Percentiles rank a stretch among this genome's conserved stretches.
These are phyloP conservation scores for Thuja plicata DNA, from an alignment of 83 land plant genomes.

Conservation along the genomic window DNA sequence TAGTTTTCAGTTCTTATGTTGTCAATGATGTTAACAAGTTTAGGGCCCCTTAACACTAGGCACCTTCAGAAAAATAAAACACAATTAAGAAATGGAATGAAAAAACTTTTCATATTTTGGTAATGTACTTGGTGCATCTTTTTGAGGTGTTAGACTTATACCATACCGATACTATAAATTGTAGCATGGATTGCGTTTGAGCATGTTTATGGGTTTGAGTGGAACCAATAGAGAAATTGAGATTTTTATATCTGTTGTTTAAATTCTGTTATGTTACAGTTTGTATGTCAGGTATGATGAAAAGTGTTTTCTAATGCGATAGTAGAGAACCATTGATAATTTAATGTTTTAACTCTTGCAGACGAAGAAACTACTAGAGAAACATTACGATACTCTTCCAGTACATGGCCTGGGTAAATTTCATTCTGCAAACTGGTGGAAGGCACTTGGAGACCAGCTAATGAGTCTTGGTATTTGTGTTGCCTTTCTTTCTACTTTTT, in stretches of 20 bases:
- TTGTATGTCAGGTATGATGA: not conserved
- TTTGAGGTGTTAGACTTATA: not conserved
- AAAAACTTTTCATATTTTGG: not conserved
- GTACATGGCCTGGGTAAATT: conserved; percentile 77
- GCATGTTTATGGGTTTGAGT: not conserved
- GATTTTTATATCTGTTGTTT: not conserved
- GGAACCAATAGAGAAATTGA: not conserved
- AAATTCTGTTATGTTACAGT: not conserved
- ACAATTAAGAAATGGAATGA: not conserved
- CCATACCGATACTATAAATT: not conserved
- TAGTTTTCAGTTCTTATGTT: not conserved
- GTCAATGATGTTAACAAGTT: not conserved
- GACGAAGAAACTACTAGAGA: conserved; percentile 63
- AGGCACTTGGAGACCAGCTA: conserved; percentile 66
- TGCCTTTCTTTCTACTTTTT: not conserved
- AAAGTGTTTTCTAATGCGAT: not conserved
- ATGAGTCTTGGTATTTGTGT: conserved; percentile 47
- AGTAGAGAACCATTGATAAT: not conserved
- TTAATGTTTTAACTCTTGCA: conserved; percentile 18
- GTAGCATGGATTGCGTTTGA: not conserved
- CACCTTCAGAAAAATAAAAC: not conserved
- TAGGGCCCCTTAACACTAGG: not conserved
- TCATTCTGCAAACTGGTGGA: conserved; percentile 79
- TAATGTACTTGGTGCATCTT: not conserved
- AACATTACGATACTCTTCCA: conserved; percentile 63